A percentile compares a stretch with the other conserved stretches of the same genome.
Evolutionary conservation across 805 yeast species (phyloP).

Genomic region (Ogataea haglerorum): DNA sequence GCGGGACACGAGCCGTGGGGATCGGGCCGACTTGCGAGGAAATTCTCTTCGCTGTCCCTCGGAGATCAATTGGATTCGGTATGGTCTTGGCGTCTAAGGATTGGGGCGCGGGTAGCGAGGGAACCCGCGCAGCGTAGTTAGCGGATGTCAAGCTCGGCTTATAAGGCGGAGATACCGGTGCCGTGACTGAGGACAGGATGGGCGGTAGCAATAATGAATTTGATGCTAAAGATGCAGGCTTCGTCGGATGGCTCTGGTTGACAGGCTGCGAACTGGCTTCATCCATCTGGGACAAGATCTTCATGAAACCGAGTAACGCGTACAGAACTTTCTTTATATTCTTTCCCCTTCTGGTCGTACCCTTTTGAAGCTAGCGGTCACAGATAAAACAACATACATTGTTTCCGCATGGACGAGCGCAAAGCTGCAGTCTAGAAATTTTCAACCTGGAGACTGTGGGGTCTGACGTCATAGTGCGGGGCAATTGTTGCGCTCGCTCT

Average conservation of each 20-base stretch:
- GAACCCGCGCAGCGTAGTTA: neutral
- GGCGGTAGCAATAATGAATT: slow-evolving; percentile 15
- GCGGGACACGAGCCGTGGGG: slow-evolving; percentile 9
- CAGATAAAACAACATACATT: slow-evolving; percentile 10
- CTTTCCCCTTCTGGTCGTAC: neutral
- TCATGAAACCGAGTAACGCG: neutral
- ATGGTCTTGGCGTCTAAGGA: neutral
- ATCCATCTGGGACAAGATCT: slow-evolving; percentile 1
- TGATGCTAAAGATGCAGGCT: neutral
- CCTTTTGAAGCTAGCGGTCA: neutral
- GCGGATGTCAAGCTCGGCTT: neutral
- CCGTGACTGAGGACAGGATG: slow-evolving; percentile 6
- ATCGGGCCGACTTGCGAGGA: neutral
- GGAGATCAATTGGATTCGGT: neutral
- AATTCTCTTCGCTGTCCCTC: neutral
- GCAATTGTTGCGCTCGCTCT: neutral
- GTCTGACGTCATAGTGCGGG: slow-evolving; percentile 12
- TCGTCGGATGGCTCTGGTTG: neutral
- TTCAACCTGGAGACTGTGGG: neutral
- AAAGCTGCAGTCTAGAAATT: slow-evolving; percentile 3
- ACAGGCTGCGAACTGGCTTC: neutral
- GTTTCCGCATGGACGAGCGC: slow-evolving; percentile 9
- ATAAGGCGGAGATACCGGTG: neutral
- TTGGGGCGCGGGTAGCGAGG: neutral
- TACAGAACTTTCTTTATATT: neutral